Base-by-base conservation (phyloP, 1,284 basidiomycete genomes). In the Rhodotorula sp. region DNA sequence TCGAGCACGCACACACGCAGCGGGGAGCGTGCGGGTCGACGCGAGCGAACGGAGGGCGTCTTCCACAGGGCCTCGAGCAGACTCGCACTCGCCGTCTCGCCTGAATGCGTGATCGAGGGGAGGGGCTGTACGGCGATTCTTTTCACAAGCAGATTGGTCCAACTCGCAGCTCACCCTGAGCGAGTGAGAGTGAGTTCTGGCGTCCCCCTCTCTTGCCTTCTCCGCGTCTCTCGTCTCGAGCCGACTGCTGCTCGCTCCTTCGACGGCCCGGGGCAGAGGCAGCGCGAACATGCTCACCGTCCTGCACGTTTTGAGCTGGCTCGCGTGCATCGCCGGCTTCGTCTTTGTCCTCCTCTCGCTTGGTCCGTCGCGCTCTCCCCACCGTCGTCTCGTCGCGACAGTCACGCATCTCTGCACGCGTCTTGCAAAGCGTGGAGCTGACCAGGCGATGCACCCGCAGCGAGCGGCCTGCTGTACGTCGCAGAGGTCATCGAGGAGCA, bases 401-500 rank as follows among this genome's bases (percentile, higher is more conserved):
- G 46, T 9, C 45, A 60, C 63, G 79, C 67, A 63, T 52, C 45
- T 17, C 27, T 49, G 49, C 50, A 12, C 50, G 10, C 34, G 34
- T 34, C 34, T 53, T 25, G 7, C 41, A 23, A 27, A 13, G 59
- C 23, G 16, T 21, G 3, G 34, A 34, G 12, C 21, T 34, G 2
- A 34, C 45, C 14, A 4, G 5, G 42, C 21, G 2, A 13, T 49
- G 14, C 14, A 21, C 19, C 8, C 2, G 50, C 79, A 95, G 94
- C 94, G 63, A 95, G 91, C 81, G 94, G 93, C 14, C 84, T 97
- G 61, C 83, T 97, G 41, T 78, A 73, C 42, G 84, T 97, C 45
- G 94, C 94, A 4, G 94, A 97, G 81, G 82, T 97, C 60, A 96
- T 97, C 75, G 94, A 97, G 81, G 94, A 97, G 80, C 90, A 96